A percentile compares a stretch with the other conserved stretches of the same genome.
Evolutionary conservation across 352 stramenopile genomes (phyloP).

Genomic region (Phytophthora boehmeriae): DNA sequence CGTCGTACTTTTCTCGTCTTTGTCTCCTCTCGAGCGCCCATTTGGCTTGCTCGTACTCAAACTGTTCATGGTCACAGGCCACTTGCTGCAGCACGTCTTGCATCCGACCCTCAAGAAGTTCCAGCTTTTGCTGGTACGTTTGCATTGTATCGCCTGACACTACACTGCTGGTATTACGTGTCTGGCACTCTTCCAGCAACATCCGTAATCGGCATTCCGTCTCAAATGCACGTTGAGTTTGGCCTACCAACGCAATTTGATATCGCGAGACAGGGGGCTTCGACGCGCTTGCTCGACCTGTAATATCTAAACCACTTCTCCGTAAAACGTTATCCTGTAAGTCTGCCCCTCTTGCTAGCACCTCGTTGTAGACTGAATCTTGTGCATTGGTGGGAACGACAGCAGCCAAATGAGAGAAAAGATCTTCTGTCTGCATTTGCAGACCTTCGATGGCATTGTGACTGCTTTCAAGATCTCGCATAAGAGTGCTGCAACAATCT

Average conservation of each 20-base stretch:
- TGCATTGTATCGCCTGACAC: constrained; percentile 18
- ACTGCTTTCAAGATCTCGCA: constrained; percentile 6
- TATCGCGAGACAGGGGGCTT: constrained; percentile 48
- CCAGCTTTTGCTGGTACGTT: constrained; percentile 53
- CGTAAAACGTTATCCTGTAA: constrained; percentile 14
- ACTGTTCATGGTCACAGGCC: constrained; percentile 66
- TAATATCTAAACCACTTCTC: constrained; percentile 32
- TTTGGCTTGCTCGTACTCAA: constrained; percentile 64
- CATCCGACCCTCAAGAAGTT: constrained; percentile 51
- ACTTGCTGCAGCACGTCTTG: constrained; percentile 61
- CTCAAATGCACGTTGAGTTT: constrained; percentile 29
- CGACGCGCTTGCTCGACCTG: constrained; percentile 39
- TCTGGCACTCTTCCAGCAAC: constrained; percentile 45
- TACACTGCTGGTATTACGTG: background rate
- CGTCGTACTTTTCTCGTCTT: constrained; percentile 53
- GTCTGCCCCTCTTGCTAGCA: background rate
- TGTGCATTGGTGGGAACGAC: background rate
- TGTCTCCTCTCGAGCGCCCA: constrained; percentile 61
- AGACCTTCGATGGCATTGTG: constrained; percentile 6
- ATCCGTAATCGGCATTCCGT: constrained; percentile 44
- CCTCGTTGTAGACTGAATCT: background rate
- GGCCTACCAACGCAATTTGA: constrained; percentile 41
- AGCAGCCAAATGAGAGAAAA: constrained; percentile 7
- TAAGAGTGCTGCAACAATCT: constrained; percentile 19
- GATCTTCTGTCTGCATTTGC: constrained; percentile 9